Evolutionary conservation across 352 stramenopile species (phyloP), one percentile per base, ranked within the genome.

Genomic region (Albugo laibachii): DNA sequence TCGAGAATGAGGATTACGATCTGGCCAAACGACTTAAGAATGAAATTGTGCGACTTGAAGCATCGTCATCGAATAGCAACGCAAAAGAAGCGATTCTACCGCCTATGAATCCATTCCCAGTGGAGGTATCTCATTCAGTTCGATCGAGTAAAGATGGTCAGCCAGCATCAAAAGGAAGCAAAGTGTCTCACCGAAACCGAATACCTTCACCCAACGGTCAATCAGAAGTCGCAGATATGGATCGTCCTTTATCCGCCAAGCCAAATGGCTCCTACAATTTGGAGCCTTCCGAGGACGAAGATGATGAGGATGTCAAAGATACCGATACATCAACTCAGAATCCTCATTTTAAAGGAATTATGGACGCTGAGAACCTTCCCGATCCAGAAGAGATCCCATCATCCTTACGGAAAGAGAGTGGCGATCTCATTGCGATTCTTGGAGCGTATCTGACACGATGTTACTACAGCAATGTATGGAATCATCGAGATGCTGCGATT

Each of bases 1-100:
- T 96, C 14, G 64, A 72, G 1, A 83, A 77, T 19, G 87, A 96
- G 57, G 86, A 96, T 52, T 96, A 96, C 46, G 86, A 96, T 47
- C 47, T 73, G 14, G 87, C 87, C 18, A 93, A 95, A 58, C 63
- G 66, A 14, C 73, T 96, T 35, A 96, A 96, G 52, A 62, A 84
- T 37, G 78, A 93, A 47, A 92, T 95, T 36, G 54, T 45, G 1
- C 57, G 68, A 50, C 53, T 94, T 2, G 73, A 92, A 41, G 71
- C 51, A 0, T 70, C 67, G 0, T 31, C 24, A 31, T 65, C 80
- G 0, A 59, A 53, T 5, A 80, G 65, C 47, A 80, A 81, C 43
- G 66, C 80, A 45, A 62, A 62, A 1, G 66, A 82, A 46, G 67
- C 69, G 19, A 82, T 82, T 41, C 13, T 79, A 42, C 36, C 53